Evolutionary conservation across 1,284 basidiomycete genomes (phyloP).

Genomic region (Chalciporus piperatoides): DNA sequence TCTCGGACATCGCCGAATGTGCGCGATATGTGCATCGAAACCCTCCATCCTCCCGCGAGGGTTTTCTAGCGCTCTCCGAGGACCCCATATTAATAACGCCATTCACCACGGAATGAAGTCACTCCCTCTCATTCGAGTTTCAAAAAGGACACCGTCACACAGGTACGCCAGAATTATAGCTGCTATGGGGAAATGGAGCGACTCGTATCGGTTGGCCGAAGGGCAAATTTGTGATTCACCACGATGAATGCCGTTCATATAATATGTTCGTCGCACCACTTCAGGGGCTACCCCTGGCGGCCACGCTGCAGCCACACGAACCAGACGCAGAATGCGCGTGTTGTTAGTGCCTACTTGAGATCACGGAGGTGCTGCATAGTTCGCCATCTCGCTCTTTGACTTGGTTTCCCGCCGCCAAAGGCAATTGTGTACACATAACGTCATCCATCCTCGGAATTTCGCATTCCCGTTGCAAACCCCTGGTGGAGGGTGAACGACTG

Average conservation of each 20-base stretch:
- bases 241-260: conserved; percentile 28
- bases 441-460: not conserved
- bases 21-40: not conserved
- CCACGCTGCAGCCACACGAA: conserved; percentile 23
- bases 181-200: not conserved
- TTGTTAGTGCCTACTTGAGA: conserved; percentile 6
- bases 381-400: not conserved
- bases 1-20: conserved; percentile 25
- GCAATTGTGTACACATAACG: not conserved
- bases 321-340: conserved; percentile 21
- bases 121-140: not conserved
- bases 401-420: not conserved
- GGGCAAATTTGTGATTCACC: conserved; percentile 17
- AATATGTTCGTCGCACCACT: conserved; percentile 15
- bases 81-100: too few species aligned
- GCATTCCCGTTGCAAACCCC: not conserved
- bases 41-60: conserved; percentile 25
- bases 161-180: not conserved
- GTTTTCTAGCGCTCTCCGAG: conserved; percentile 11
- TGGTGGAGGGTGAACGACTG: too few species aligned
- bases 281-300: conserved; percentile 26
- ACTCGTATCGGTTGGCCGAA: conserved; percentile 7
- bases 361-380: conserved; percentile 1
- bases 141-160: not conserved
- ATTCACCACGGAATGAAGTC: not conserved